Percentiles rank a stretch among this genome's conserved stretches.
Evolutionary conservation across 805 yeast genomes (phyloP).

Genomic region (Kockiozyma suomiensis): DNA sequence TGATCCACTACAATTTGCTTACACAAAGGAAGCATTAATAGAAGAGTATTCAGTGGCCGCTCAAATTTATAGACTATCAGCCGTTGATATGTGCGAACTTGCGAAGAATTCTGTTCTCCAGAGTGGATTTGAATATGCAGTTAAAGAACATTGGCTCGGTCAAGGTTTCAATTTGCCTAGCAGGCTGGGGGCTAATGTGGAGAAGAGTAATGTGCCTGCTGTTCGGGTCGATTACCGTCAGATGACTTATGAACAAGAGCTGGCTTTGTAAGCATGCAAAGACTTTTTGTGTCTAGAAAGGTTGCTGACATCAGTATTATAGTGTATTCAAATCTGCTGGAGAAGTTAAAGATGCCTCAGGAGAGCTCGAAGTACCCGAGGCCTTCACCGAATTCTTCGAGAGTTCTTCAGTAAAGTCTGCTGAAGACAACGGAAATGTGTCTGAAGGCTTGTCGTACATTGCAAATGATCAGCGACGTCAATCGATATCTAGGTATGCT

Average conservation of each 20-base stretch:
- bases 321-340: constrained; percentile 22
- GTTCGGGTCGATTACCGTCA: constrained; percentile 81
- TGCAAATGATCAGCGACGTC: background rate
- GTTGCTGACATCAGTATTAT: background rate
- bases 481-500: background rate
- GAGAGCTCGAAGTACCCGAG: background rate
- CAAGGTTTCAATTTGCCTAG: constrained; percentile 56
- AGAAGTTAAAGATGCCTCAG: background rate
- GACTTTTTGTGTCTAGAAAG: background rate
- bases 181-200: constrained; percentile 82
- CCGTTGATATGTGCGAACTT: constrained; percentile 96
- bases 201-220: constrained; percentile 92
- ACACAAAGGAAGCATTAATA: constrained; percentile 94
- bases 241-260: constrained; percentile 78
- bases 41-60: constrained; percentile 99
- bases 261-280: constrained; percentile 40
- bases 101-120: constrained; percentile 91
- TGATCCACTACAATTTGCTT: constrained; percentile 96
- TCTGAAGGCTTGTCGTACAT: background rate
- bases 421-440: background rate
- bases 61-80: constrained; percentile 89
- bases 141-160: constrained; percentile 94
- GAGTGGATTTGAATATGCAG: constrained; percentile 86
- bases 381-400: background rate
- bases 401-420: background rate